Percentiles rank a stretch among this genome's conserved stretches.
These are phyloP conservation scores for Calonectria pteridis DNA, from an alignment of 2,329 filamentous ascomycete species.

Conservation along the genomic window DNA sequence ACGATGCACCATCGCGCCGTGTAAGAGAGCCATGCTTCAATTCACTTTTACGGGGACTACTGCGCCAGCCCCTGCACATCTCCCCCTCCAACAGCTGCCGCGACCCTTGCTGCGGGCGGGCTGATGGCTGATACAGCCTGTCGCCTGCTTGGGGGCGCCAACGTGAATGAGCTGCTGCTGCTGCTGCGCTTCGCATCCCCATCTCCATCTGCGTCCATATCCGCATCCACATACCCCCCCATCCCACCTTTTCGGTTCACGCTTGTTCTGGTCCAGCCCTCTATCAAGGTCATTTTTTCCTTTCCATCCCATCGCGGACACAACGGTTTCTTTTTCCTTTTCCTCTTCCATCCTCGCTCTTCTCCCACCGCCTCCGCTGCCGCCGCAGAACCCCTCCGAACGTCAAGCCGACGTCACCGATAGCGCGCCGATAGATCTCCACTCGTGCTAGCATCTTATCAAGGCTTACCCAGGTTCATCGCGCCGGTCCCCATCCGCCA, in stretches of 20 bases:
- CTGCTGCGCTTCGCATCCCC: neutral
- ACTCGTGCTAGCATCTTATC: slow-evolving; percentile 16
- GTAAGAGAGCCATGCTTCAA: slow-evolving; percentile 1
- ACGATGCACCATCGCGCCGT: neutral
- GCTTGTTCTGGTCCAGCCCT: neutral
- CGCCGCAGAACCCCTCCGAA: neutral
- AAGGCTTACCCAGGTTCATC: neutral
- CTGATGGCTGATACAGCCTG: neutral
- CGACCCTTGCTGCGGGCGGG: slow-evolving; percentile 1
- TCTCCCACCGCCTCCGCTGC: neutral
- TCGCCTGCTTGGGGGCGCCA: neutral
- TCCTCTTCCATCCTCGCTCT: neutral
- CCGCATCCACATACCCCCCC: neutral
- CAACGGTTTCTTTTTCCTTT: neutral
- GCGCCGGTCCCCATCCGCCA: slow-evolving; percentile 9
- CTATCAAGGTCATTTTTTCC: neutral
- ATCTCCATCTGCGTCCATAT: neutral
- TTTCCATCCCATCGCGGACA: neutral
- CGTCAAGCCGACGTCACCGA: slow-evolving; percentile 6
- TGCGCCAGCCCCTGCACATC: slow-evolving; percentile 5
- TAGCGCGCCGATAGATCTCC: slow-evolving; percentile 14
- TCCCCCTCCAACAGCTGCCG: slow-evolving; percentile 3
- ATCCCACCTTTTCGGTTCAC: slow-evolving; percentile 7
- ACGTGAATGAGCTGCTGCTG: neutral
- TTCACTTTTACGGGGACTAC: neutral